These are phyloP conservation scores for Domatiomyces catenatus DNA, from an alignment of 2,329 filamentous ascomycete species.

Conservation along the genomic window DNA sequence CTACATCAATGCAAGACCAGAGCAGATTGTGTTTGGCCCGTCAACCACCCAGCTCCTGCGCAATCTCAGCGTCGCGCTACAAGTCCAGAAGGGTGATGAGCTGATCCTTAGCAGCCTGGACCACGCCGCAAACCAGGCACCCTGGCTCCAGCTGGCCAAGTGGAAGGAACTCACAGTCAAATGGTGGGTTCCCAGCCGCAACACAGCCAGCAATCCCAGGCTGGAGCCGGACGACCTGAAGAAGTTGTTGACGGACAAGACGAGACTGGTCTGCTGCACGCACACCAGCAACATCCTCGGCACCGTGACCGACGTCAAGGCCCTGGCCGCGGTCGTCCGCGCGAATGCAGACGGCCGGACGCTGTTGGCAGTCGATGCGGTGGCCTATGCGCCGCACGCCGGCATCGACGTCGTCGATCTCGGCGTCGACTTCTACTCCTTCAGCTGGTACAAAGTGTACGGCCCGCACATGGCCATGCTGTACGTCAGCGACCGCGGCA, in stretches of 20 bases:
- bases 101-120: constrained; percentile 57
- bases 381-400: constrained; percentile 61
- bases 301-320: constrained; percentile 40
- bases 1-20: constrained; percentile 52
- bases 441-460: constrained; percentile 72
- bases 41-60: constrained; percentile 65
- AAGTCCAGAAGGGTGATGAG: constrained; percentile 44
- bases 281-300: constrained; percentile 62
- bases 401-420: constrained; percentile 51
- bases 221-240: constrained; percentile 43
- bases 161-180: constrained; percentile 47
- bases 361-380: constrained; percentile 58
- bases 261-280: constrained; percentile 54
- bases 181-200: constrained; percentile 48
- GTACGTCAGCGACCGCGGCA: constrained; percentile 46
- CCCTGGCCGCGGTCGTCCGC: constrained; percentile 25
- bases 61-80: constrained; percentile 46
- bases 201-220: constrained; percentile 44
- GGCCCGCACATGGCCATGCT: constrained; percentile 60
- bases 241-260: constrained; percentile 45
- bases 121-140: constrained; percentile 62
- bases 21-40: constrained; percentile 57
- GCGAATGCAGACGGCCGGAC: constrained; percentile 33
- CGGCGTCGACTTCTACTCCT: constrained; percentile 61
- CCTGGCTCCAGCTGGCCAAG: constrained; percentile 55